Evolutionary conservation across 163 green algal species (phyloP).

Genomic region (Chlorella variabilis): DNA sequence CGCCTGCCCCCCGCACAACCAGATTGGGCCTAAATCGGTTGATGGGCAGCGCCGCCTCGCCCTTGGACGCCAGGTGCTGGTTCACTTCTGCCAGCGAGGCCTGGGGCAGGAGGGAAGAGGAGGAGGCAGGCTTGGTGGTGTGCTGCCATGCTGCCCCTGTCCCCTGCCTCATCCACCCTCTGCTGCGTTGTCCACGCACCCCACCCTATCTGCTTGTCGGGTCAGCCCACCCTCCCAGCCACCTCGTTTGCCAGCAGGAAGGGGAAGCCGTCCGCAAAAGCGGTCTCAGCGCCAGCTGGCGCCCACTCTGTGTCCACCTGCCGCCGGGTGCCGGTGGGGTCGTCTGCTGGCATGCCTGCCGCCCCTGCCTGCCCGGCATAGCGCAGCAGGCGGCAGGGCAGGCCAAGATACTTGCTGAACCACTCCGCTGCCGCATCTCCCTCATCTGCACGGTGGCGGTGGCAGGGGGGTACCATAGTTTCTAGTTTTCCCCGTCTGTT

Average conservation of each 20-base stretch:
- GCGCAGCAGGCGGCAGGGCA: conserved; percentile 27
- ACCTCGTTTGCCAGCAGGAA: conserved; percentile 68
- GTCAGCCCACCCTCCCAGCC: neutral
- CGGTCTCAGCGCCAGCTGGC: conserved; percentile 46
- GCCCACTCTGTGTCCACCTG: conserved; percentile 25
- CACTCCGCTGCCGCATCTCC: conserved; percentile 33
- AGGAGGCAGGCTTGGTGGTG: neutral
- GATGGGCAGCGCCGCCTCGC: conserved; percentile 55
- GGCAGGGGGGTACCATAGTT: no score
- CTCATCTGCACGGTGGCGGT: conserved; percentile 9
- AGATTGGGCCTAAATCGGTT: conserved; percentile 73
- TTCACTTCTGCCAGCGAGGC: conserved; percentile 66
- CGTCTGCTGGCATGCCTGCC: neutral
- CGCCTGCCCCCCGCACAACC: conserved; percentile 47
- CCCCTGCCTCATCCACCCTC: no score
- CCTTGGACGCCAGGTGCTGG: conserved; percentile 42
- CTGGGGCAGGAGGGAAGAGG: conserved; percentile 31
- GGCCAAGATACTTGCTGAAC: conserved; percentile 34
- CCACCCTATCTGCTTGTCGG: no score
- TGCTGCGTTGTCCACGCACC: no score
- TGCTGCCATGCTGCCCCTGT: no score
- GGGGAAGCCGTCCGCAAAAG: conserved; percentile 80
- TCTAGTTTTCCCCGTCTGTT: no score
- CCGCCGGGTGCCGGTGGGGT: conserved; percentile 22
- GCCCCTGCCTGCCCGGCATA: conserved; percentile 33